Evolutionary conservation across 2,329 filamentous ascomycete species (phyloP).

Genomic region (Trichophyton rubrum): DNA sequence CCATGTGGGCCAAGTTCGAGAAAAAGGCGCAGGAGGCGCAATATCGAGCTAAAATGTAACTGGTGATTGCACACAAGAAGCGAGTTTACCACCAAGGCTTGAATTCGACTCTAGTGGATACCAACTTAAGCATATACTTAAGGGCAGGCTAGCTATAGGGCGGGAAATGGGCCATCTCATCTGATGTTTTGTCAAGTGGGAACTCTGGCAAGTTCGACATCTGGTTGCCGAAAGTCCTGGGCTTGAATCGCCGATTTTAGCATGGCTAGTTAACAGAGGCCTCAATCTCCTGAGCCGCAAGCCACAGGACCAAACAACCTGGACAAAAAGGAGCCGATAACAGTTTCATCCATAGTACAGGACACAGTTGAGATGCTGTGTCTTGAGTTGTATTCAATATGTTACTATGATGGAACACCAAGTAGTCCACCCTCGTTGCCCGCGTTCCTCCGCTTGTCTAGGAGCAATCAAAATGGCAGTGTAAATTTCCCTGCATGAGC

Average conservation of each 20-base stretch:
- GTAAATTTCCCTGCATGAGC: not conserved
- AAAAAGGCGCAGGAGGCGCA: not conserved
- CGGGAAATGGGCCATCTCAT: not conserved
- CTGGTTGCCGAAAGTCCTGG: not conserved
- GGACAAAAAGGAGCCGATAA: not conserved
- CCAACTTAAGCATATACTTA: not conserved
- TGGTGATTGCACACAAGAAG: not conserved
- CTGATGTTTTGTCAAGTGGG: not conserved
- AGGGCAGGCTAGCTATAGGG: not conserved
- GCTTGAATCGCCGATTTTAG: not conserved
- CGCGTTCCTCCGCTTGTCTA: not conserved
- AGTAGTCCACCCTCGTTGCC: not conserved
- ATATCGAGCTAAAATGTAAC: not conserved
- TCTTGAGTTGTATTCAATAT: not conserved
- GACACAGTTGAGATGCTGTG: not conserved
- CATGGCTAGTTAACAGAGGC: not conserved
- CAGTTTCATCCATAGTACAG: constrained; percentile 1
- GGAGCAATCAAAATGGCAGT: not conserved
- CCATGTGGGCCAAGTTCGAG: constrained; percentile 1
- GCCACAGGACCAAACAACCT: not conserved
- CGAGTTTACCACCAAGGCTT: not conserved
- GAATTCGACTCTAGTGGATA: not conserved
- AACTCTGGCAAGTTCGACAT: not conserved
- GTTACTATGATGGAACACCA: not conserved
- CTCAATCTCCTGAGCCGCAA: not conserved